Percentiles rank a stretch among this genome's conserved stretches.
Evolutionary conservation across 2,329 filamentous ascomycete species (phyloP).

Genomic region (Anisogramma anomala): DNA sequence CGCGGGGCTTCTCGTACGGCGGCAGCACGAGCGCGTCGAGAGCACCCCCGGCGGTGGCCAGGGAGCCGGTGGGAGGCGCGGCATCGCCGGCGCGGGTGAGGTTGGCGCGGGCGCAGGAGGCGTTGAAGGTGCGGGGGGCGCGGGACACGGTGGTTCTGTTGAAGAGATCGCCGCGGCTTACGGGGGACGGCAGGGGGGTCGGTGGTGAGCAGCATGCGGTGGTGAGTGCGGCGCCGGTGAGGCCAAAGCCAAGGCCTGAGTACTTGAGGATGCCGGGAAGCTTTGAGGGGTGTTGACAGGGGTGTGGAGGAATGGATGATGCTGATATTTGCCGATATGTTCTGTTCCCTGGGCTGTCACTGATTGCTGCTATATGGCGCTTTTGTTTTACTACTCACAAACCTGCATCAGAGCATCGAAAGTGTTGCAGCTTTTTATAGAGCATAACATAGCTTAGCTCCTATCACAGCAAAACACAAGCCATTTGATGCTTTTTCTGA

Average conservation of each 20-base stretch:
- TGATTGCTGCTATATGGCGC: too few species aligned
- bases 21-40: slow-evolving; percentile 1
- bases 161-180: slow-evolving; percentile 3
- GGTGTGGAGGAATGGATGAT: not conserved
- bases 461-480: too few species aligned
- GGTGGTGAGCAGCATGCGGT: not conserved
- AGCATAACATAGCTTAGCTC: too few species aligned
- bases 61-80: not conserved
- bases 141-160: slow-evolving; percentile 4
- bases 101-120: slow-evolving; percentile 9
- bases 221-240: not conserved
- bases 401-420: too few species aligned
- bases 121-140: slow-evolving; percentile 3
- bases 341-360: too few species aligned
- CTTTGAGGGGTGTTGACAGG: slow-evolving; percentile 1
- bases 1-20: not conserved
- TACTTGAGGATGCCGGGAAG: slow-evolving; percentile 5
- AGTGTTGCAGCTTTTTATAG: too few species aligned
- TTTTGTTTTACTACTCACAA: too few species aligned
- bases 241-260: not conserved
- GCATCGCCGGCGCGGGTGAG: slow-evolving; percentile 7
- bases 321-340: not conserved
- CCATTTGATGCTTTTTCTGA: too few species aligned
- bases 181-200: not conserved
- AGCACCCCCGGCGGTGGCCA: not conserved